Evolutionary conservation across 1,139 yeast genomes (phyloP).

Genomic region (Suhomyces terraborum): DNA sequence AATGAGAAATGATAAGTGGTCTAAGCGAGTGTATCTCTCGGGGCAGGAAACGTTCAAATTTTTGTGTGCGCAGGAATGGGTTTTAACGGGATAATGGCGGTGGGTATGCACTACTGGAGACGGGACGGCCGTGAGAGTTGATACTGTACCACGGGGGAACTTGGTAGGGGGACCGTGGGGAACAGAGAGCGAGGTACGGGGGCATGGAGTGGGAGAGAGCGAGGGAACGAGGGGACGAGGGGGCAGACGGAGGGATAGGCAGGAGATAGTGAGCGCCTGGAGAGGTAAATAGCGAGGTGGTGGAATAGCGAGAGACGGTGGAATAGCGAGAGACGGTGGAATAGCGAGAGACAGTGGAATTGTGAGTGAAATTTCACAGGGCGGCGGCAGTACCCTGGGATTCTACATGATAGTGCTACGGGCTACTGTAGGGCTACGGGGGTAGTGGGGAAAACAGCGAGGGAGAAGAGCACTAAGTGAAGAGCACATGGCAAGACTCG

Average conservation of each 20-base stretch:
- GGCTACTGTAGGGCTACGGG: too few relatives aligned
- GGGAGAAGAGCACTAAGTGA: too few relatives aligned
- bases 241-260: neutral
- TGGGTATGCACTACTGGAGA: conserved; percentile 6
- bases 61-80: conserved; percentile 2
- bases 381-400: too few relatives aligned
- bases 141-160: neutral
- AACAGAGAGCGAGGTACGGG: neutral
- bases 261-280: neutral
- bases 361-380: too few relatives aligned
- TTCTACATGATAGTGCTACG: too few relatives aligned
- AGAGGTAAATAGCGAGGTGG: too few relatives aligned
- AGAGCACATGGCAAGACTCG: too few relatives aligned
- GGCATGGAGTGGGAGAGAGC: neutral
- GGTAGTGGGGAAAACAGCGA: too few relatives aligned
- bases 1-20: neutral
- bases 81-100: conserved; percentile 5
- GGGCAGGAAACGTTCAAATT: conserved; percentile 5
- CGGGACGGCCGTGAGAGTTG: neutral
- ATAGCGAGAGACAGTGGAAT: too few relatives aligned
- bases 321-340: too few relatives aligned
- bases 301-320: too few relatives aligned
- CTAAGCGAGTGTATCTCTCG: conserved; percentile 2
- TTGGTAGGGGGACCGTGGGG: too few relatives aligned
- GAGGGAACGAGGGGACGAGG: neutral